Conservation (phyloP, 257 asterid genomes). For the Solanum sitiens region DNA sequence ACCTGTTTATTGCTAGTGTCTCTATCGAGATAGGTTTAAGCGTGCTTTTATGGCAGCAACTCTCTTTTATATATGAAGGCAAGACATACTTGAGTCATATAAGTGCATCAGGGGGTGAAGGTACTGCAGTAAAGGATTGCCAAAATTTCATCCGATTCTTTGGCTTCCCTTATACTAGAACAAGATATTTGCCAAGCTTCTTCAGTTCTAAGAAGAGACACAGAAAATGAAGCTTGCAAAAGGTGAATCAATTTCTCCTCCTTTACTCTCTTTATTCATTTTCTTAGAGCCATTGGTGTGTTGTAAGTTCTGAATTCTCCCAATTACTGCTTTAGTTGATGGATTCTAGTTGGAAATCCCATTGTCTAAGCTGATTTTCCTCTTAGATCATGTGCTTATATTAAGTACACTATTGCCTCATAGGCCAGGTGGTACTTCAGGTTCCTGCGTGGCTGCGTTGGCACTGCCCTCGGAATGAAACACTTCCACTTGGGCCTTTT, state of each 20-base stretch:
- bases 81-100: constrained; percentile 76
- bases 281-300: background rate
- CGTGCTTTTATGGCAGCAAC: constrained; percentile 88
- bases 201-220: constrained; percentile 68
- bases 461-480: background rate
- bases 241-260: background rate
- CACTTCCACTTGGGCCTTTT: background rate
- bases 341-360: background rate
- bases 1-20: constrained; percentile 65
- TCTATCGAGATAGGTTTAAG: constrained; percentile 67
- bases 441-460: background rate
- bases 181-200: constrained; percentile 51
- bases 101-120: constrained; percentile 39
- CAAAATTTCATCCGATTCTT: constrained; percentile 59
- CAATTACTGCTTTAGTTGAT: background rate
- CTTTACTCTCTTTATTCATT: background rate
- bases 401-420: background rate
- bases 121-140: constrained; percentile 42
- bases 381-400: background rate
- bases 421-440: background rate
- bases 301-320: background rate
- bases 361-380: background rate
- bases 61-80: constrained; percentile 68
- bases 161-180: constrained; percentile 37
- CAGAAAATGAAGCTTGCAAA: constrained; percentile 29